phyloP scores from a whole-genome alignment of 352 stramenopile species.

The Phytophthora idaei region DNA sequence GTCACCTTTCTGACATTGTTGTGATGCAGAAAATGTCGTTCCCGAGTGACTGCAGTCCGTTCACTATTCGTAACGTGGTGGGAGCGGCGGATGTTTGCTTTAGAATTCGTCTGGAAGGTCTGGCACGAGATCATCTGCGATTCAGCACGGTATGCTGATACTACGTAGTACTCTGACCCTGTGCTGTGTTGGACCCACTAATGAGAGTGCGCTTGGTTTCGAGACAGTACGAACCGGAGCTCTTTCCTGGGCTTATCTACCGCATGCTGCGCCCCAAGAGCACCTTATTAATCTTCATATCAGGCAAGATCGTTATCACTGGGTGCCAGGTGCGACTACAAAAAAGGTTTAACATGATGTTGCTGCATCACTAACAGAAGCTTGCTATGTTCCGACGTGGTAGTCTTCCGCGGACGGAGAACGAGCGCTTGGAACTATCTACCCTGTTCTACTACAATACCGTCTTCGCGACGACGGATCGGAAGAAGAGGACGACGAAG shows the following conservation, averaged over 20 bases:
- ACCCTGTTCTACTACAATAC: slow-evolving; percentile 60
- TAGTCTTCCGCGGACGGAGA: slow-evolving; percentile 39
- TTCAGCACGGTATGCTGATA: slow-evolving; percentile 66
- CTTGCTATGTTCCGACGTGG: slow-evolving; percentile 4
- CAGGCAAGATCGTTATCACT: slow-evolving; percentile 97
- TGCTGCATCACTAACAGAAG: slow-evolving; percentile 1
- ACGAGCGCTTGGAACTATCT: slow-evolving; percentile 61
- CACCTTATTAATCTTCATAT: slow-evolving; percentile 99
- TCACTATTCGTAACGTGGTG: slow-evolving; percentile 87
- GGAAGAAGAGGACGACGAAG: slow-evolving; percentile 31
- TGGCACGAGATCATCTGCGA: slow-evolving; percentile 58
- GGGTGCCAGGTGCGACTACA: slow-evolving; percentile 76
- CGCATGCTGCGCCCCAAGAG: slow-evolving; percentile 96
- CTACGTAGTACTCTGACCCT: neutral
- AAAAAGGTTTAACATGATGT: neutral
- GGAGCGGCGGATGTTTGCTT: slow-evolving; percentile 92
- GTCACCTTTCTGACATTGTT: neutral
- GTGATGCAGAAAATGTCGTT: slow-evolving; percentile 63
- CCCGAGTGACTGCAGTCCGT: slow-evolving; percentile 46
- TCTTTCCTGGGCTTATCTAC: slow-evolving; percentile 99
- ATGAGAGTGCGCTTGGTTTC: neutral
- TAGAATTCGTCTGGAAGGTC: slow-evolving; percentile 75
- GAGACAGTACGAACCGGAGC: slow-evolving; percentile 96
- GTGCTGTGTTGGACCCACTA: neutral
- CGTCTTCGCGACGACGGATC: slow-evolving; percentile 39